phyloP scores from a whole-genome alignment of 441 rosid species.

The Erysimum pusillum region DNA sequence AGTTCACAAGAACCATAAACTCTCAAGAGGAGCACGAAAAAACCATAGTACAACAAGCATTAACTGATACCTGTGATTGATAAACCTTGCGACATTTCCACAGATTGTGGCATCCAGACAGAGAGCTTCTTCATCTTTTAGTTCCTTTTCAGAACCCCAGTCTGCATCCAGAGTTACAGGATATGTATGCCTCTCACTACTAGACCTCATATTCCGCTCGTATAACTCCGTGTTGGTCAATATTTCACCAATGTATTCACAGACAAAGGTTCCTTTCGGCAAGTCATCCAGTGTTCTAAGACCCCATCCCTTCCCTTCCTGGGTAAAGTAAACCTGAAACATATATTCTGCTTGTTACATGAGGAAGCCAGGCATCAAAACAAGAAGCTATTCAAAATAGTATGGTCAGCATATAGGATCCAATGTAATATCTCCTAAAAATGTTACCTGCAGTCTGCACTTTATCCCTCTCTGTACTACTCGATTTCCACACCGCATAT shows the following conservation, averaged over 20 bases:
- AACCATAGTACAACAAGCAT: constrained; percentile 8
- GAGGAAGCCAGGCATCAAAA: constrained; percentile 27
- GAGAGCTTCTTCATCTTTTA: constrained; percentile 92
- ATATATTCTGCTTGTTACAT: constrained; percentile 33
- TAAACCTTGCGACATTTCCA: constrained; percentile 93
- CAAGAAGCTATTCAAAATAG: constrained; percentile 1
- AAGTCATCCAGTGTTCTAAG: constrained; percentile 71
- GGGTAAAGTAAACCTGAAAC: constrained; percentile 75
- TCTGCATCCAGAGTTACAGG: constrained; percentile 96
- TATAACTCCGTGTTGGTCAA: constrained; percentile 79
- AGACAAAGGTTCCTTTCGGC: constrained; percentile 89
- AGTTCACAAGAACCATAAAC: constrained; percentile 13
- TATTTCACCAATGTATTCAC: constrained; percentile 91
- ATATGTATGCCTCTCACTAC: constrained; percentile 75
- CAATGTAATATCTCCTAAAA: constrained; percentile 10
- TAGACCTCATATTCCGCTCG: constrained; percentile 63
- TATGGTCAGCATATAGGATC: background rate
- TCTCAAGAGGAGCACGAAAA: constrained; percentile 22
- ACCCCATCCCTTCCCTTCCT: constrained; percentile 90
- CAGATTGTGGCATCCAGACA: constrained; percentile 83
- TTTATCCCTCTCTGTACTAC: constrained; percentile 84
- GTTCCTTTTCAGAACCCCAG: constrained; percentile 85
- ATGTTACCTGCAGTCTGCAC: constrained; percentile 70
- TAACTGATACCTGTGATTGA: constrained; percentile 82
- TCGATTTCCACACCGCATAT: constrained; percentile 82